Conservation (phyloP, 2,329 filamentous ascomycete genomes). For the Coniella vitis region DNA sequence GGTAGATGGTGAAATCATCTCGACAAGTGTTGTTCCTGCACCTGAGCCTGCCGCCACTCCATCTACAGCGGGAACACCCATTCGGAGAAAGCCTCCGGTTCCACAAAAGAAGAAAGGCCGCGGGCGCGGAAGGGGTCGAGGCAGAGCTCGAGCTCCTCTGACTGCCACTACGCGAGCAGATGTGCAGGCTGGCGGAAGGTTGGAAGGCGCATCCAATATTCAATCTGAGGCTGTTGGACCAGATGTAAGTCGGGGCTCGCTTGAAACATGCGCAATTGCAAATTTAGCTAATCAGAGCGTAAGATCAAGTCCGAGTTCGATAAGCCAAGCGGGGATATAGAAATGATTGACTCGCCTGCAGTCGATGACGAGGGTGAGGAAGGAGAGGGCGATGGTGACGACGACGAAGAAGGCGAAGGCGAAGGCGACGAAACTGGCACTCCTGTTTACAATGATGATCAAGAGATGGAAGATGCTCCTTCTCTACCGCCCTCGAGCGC, state of each 20-base stretch:
- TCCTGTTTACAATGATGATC: conserved; percentile 21
- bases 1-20: conserved; percentile 75
- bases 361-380: conserved; percentile 43
- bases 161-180: conserved; percentile 25
- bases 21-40: conserved; percentile 47
- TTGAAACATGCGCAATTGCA: conserved; percentile 9
- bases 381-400: conserved; percentile 40
- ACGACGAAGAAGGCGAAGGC: conserved; percentile 40
- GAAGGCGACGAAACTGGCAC: conserved; percentile 37
- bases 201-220: conserved; percentile 31
- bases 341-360: conserved; percentile 46
- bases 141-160: conserved; percentile 47
- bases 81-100: conserved; percentile 61
- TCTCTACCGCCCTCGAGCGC: conserved; percentile 2
- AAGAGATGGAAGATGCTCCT: conserved; percentile 22
- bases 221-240: conserved; percentile 31
- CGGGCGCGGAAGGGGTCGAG: conserved; percentile 60
- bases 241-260: conserved; percentile 29
- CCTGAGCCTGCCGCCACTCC: conserved; percentile 50
- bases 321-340: conserved; percentile 39
- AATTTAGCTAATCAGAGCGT: conserved; percentile 25
- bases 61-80: conserved; percentile 34
- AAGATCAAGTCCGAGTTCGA: conserved; percentile 39
- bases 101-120: conserved; percentile 64
- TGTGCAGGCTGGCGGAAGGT: conserved; percentile 29